Conservation (phyloP, 306 rosid species). For the Prunus dulcis region DNA sequence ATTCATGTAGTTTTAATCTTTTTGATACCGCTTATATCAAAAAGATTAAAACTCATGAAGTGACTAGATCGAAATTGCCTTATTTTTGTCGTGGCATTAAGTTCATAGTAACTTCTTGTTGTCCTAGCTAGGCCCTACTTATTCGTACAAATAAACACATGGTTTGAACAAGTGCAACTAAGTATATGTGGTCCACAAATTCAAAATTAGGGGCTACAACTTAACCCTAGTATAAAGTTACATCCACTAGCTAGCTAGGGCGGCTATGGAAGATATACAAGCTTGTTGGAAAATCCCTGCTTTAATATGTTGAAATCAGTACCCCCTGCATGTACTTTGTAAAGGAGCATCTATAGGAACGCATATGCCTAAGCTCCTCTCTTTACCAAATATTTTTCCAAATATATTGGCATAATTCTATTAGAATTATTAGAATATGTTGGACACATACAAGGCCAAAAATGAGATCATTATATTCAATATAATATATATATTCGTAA, state of each 20-base stretch:
- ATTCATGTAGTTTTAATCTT: too few relatives aligned
- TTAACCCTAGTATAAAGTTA: neutral
- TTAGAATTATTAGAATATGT: neutral
- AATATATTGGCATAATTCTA: neutral
- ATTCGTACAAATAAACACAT: neutral
- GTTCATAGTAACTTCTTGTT: neutral
- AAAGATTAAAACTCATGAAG: neutral
- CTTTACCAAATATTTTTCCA: neutral
- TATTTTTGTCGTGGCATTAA: neutral
- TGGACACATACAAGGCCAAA: neutral
- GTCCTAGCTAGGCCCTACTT: slow-evolving; percentile 3
- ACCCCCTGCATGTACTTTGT: too few relatives aligned
- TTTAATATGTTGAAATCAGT: too few relatives aligned
- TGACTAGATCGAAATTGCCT: neutral
- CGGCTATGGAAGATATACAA: neutral
- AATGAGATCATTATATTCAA: neutral
- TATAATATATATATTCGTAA: neutral
- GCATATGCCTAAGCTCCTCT: too few relatives aligned
- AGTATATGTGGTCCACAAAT: neutral
- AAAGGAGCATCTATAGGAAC: too few relatives aligned
- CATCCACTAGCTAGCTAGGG: neutral
- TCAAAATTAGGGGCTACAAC: neutral
- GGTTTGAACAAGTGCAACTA: neutral
- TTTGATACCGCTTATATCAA: too few relatives aligned
- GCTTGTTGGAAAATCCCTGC: neutral